Evolutionary conservation across 1,139 yeast species (phyloP), one percentile per base, ranked within the genome.

Genomic region (Pichia sp.): DNA sequence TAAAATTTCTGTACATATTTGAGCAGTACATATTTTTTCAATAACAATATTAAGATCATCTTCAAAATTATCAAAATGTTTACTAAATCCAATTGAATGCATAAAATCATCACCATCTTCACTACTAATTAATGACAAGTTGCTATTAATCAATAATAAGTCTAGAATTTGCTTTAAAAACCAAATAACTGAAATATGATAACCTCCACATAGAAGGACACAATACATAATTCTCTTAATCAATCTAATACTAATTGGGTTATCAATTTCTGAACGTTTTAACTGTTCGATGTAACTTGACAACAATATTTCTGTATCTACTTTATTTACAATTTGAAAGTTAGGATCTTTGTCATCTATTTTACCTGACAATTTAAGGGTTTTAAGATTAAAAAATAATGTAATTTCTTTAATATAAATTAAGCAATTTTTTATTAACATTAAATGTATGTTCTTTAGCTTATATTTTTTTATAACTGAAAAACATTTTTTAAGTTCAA

Each of bases 121-220:
- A 34, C 46, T 43, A 44, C 62, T 58, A 16, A 64, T 51, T 2
- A 61, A 28, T 2, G 63, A 58, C 19, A 59, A 51, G 18, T 56
- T 58, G 44, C 62, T 58, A 46, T 53, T 48, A 5, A 60, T 31
- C 5, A 44, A 44, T 2, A 59, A 48, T 31, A 68, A 67, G 48
- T 70, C 69, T 46, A 65, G 62, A 38, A 76, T 53, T 29, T 62
- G 63, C 42, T 64, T 64, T 53, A 76, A 72, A 44, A 74, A 67
- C 77, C 78, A 74, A 22, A 77, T 58, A 1, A 71, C 61, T 45
- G 70, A 69, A 3, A 76, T 42, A 56, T 74, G 77, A 28, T 71
- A 62, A 0, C 77, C 78, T 13, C 82, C 83, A 51, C 66, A 69
- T 53, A 76, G 57, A 14, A 75, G 46, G 5, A 77, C 55, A 0